phyloP scores from a whole-genome alignment of 345 rosid species.

The Gossypium sturtianum region DNA sequence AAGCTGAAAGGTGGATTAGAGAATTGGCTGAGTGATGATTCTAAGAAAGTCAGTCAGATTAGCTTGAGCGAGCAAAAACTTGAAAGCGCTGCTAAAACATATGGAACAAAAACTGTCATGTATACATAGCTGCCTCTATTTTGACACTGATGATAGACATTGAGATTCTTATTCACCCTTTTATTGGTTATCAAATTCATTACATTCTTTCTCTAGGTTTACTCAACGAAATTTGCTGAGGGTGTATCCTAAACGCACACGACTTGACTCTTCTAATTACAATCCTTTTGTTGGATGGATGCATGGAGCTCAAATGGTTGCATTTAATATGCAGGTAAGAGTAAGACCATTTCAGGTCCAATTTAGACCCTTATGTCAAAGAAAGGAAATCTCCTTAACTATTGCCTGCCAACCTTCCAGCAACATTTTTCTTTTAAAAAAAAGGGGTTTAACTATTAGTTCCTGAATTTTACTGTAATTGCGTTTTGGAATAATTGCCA shows the following conservation, averaged over 20 bases:
- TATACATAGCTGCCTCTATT: constrained; percentile 3
- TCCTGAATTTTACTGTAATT: too few species aligned
- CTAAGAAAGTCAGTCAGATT: constrained; percentile 41
- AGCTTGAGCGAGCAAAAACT: constrained; percentile 68
- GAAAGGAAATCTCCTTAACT: too few species aligned
- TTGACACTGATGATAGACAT: not conserved
- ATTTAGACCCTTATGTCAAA: too few species aligned
- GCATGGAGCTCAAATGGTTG: constrained; percentile 99
- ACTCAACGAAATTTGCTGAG: constrained; percentile 72
- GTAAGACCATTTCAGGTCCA: not conserved
- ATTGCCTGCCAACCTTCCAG: too few species aligned
- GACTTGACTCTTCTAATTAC: constrained; percentile 78
- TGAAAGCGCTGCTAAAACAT: constrained; percentile 37
- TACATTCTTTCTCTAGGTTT: constrained; percentile 36
- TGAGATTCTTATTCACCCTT: not conserved
- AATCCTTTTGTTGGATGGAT: constrained; percentile 82
- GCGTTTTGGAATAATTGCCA: not conserved
- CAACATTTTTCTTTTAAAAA: too few species aligned
- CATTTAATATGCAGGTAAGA: constrained; percentile 93
- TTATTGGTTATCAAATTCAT: not conserved
- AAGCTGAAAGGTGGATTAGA: constrained; percentile 52
- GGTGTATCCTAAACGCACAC: constrained; percentile 70
- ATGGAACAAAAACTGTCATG: constrained; percentile 47
- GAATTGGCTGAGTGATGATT: constrained; percentile 37
- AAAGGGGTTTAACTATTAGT: too few species aligned